A percentile compares a stretch with the other conserved stretches of the same genome.
Evolutionary conservation across 176 grass and related monocot species (phyloP).

Genomic region (Hordeum vulgare): MorexV3_pseudomolecules_assembly NC_058520.1:418702662-418703161

Average conservation of each 20-base stretch:
- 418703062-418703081: background rate
- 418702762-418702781: background rate
- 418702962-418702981: background rate
- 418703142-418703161: conserved; percentile 77
- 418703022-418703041: too few species aligned
- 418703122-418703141: conserved; percentile 32
- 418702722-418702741: background rate
- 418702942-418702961: background rate
- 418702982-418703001: too few species aligned
- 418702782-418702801: background rate
- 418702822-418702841: background rate
- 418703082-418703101: background rate
- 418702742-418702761: background rate
- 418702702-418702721: background rate
- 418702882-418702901: background rate
- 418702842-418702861: background rate
- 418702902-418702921: background rate
- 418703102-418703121: background rate
- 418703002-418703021: too few species aligned
- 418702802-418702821: background rate
- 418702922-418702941: background rate
- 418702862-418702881: background rate
- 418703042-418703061: background rate
- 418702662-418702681: background rate
- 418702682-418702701: background rate